Percentiles rank a stretch among this genome's conserved stretches.
Conservation (phyloP, 2,329 filamentous ascomycete genomes). For the Pseudocercospora eumusae region DNA sequence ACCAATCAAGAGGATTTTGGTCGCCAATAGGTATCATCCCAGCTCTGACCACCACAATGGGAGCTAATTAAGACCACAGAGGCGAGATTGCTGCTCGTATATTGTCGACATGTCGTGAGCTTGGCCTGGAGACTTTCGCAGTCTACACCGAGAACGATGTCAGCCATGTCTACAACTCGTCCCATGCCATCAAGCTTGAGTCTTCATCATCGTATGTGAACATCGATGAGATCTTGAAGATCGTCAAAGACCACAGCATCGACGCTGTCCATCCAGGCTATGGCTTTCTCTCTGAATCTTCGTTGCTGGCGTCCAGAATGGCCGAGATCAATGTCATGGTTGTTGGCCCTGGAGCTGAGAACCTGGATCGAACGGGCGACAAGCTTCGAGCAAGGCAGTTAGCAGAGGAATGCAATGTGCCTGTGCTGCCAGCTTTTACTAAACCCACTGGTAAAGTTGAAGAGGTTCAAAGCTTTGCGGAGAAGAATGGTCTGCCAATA, state of each 20-base stretch:
- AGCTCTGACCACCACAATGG: not conserved
- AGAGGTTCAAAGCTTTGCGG: slow-evolving; percentile 61
- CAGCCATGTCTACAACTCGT: slow-evolving; percentile 56
- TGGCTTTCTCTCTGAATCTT: slow-evolving; percentile 62
- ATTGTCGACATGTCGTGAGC: slow-evolving; percentile 60
- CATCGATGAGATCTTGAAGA: slow-evolving; percentile 50
- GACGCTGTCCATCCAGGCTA: slow-evolving; percentile 62
- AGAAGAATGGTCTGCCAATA: slow-evolving; percentile 53
- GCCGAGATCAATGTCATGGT: slow-evolving; percentile 52
- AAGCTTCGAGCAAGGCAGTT: slow-evolving; percentile 57
- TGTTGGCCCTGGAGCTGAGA: slow-evolving; percentile 59
- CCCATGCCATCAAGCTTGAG: slow-evolving; percentile 53
- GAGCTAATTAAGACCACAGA: slow-evolving; percentile 40
- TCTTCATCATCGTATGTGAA: slow-evolving; percentile 58
- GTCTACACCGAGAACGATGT: slow-evolving; percentile 59
- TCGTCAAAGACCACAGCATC: slow-evolving; percentile 54
- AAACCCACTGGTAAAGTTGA: slow-evolving; percentile 47
- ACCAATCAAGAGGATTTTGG: slow-evolving; percentile 35
- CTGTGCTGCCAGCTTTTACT: slow-evolving; percentile 53
- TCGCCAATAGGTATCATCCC: slow-evolving; percentile 34
- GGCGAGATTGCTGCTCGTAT: slow-evolving; percentile 67
- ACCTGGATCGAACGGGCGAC: slow-evolving; percentile 58
- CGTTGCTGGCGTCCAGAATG: slow-evolving; percentile 53
- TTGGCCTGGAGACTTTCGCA: slow-evolving; percentile 58
- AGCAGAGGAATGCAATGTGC: slow-evolving; percentile 55